Evolutionary conservation across 768 basidiomycete genomes (phyloP).

Genomic region (Jaapia argillacea): DNA sequence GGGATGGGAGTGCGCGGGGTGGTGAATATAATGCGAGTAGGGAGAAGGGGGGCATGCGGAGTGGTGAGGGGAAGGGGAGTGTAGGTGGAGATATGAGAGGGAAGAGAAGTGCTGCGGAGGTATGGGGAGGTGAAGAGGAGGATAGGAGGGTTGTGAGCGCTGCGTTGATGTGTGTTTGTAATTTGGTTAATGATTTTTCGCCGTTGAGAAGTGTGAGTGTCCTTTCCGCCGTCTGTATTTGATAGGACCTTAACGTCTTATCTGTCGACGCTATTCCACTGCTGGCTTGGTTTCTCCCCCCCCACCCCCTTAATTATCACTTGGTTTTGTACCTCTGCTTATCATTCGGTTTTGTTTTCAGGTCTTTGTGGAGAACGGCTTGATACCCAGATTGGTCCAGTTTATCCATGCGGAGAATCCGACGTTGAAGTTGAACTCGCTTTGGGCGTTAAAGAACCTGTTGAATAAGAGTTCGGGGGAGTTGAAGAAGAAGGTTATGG

Average conservation of each 20-base stretch:
- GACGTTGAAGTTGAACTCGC: constrained; percentile 50
- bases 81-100: too few relatives aligned
- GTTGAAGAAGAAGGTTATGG: constrained; percentile 59
- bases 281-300: too few relatives aligned
- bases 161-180: constrained; percentile 70
- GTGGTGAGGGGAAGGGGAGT: too few relatives aligned
- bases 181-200: constrained; percentile 81
- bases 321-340: too few relatives aligned
- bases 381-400: constrained; percentile 53
- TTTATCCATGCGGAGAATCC: constrained; percentile 44
- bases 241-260: too few relatives aligned
- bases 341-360: constrained; percentile 15
- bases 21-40: too few relatives aligned
- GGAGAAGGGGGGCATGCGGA: too few relatives aligned
- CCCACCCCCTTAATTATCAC: too few relatives aligned
- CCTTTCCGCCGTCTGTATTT: too few relatives aligned
- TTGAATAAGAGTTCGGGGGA: constrained; percentile 49
- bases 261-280: too few relatives aligned
- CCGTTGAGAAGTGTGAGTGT: constrained; percentile 58
- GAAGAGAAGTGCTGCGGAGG: too few relatives aligned
- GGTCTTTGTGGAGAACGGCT: constrained; percentile 58
- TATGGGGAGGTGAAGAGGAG: constrained; percentile 41
- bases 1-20: constrained; percentile 4
- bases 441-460: constrained; percentile 90
- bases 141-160: constrained; percentile 64